Evolutionary conservation across 1,139 yeast species (phyloP), one percentile per base, ranked within the genome.

Genomic region (Diutina siamensis): DNA sequence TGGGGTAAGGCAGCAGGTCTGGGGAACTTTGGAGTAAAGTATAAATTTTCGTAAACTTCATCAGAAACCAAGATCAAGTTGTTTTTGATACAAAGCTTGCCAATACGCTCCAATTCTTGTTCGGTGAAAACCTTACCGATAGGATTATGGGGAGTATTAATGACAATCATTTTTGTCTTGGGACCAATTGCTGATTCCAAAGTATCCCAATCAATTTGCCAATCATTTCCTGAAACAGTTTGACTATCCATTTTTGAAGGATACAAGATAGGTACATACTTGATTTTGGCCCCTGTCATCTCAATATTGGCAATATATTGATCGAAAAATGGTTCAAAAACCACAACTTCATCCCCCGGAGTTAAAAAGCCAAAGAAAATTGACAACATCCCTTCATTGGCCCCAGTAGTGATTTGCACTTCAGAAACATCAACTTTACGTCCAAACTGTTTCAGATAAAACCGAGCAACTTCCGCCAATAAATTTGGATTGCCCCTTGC

Each of bases 281-380:
- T 87, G 35, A 86, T 87, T 55, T 78, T 83, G 35, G 95, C 98
- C 25, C 97, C 97, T 2, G 94, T 81, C 69, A 92, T 76, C 62
- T 87, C 94, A 57, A 92, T 83, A 64, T 92, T 92, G 45, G 97
- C 80, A 52, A 92, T 85, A 64, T 92, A 92, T 64, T 92, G 98
- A 58, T 92, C 98, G 59, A 92, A 92, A 61, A 87, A 92, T 2
- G 98, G 98, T 62, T 92, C 95, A 60, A 92, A 85, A n/a, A 92
- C 97, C 62, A 92, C 84, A 18, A 83, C 98, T 63, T 92, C 98
- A 58, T 92, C 98, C 17, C 94, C 97, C 1, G 80, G 77, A 45
- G 85, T 76, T 52, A 92, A 65, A 54, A 88, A 83, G 0, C 94
- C 98, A 49, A 88, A 83, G 59, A 89, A 80, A 3, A 84, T 78